Conservation (phyloP, 2,329 filamentous ascomycete species). For the Aplosporella prunicola region DNA sequence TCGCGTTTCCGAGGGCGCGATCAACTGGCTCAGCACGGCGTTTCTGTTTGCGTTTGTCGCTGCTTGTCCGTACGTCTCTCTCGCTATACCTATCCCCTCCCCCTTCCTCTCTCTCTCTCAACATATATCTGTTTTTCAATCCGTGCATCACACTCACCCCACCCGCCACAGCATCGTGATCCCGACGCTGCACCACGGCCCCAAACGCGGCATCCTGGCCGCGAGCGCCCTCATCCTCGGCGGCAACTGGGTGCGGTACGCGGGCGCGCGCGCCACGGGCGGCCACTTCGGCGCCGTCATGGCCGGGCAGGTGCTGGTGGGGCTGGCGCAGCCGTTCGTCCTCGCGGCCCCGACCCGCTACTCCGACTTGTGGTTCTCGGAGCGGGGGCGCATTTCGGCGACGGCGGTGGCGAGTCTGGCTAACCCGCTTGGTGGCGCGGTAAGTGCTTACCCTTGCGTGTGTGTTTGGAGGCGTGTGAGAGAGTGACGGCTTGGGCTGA, state of each 20-base stretch:
- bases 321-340: slow-evolving; percentile 85
- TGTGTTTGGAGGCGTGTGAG: not conserved
- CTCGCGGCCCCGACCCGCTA: slow-evolving; percentile 82
- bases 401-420: slow-evolving; percentile 78
- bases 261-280: slow-evolving; percentile 48
- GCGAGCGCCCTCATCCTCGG: slow-evolving; percentile 64
- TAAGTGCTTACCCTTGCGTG: slow-evolving; percentile 30
- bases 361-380: slow-evolving; percentile 90
- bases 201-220: slow-evolving; percentile 61
- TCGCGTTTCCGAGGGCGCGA: slow-evolving; percentile 57
- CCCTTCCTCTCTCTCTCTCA: not conserved
- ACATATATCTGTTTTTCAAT: not conserved
- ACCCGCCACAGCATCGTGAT: slow-evolving; percentile 48
- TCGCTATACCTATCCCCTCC: not conserved
- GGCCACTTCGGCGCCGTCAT: slow-evolving; percentile 69
- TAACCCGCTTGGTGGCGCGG: slow-evolving; percentile 80
- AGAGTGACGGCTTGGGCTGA: too few species aligned
- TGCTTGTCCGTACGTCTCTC: slow-evolving; percentile 51
- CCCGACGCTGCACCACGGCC: slow-evolving; percentile 68
- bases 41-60: slow-evolving; percentile 79
- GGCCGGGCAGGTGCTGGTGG: slow-evolving; percentile 85
- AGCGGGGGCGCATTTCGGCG: slow-evolving; percentile 70
- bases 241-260: slow-evolving; percentile 90
- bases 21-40: slow-evolving; percentile 88
- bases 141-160: not conserved